Evolutionary conservation across 179 eudicot genomes (phyloP), one percentile per base, ranked within the genome.

Genomic region (Gypsophila paniculata): DNA sequence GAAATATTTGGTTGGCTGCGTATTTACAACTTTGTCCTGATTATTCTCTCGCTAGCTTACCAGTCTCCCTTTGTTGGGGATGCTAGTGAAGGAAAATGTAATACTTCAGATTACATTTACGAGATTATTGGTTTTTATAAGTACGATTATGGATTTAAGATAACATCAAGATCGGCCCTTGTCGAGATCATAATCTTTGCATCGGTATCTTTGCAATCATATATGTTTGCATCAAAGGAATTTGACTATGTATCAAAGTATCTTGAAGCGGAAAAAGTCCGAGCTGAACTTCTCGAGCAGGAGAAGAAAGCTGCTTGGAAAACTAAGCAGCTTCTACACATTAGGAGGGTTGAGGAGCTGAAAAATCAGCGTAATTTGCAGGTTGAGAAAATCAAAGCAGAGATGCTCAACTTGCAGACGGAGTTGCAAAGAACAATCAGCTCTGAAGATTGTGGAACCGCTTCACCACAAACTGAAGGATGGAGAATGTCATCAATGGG

Each of bases 271-370:
- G 99, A 94, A 78, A 97, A 94, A 87, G 87, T 88, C 76, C 97
- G 94, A 71, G 99, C 99, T 49, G 87, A 88, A 75, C 97, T 94
- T 62, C 83, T 78, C 58, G 97, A 94, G 80, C 94, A 94, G 80
- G 99, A 94, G 88, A 94, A 91, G 78, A 88, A 87, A 83, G 96
- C 99, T 78, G 90, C 97, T 63, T 91, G 99, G 99, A 94, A 91
- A 62, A 94, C 90, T 64, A 92, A 83, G 55, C 99, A 91, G 63
- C 77, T 94, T 75, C 87, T 83, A 68, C 85, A 91, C 70, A 88
- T 94, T 72, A 97, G 99, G 64, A 88, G 86, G 80, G 81, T 86
- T 64, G 96, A 91, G 67, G 99, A 91, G 84, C 81, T 88, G 76
- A 91, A 94, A 77, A 83, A 82, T 70, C 96, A 87, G 65, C 99